Conservation (phyloP, 371 early-diverging fungal species). For the Catenaria anguillulae region DNA sequence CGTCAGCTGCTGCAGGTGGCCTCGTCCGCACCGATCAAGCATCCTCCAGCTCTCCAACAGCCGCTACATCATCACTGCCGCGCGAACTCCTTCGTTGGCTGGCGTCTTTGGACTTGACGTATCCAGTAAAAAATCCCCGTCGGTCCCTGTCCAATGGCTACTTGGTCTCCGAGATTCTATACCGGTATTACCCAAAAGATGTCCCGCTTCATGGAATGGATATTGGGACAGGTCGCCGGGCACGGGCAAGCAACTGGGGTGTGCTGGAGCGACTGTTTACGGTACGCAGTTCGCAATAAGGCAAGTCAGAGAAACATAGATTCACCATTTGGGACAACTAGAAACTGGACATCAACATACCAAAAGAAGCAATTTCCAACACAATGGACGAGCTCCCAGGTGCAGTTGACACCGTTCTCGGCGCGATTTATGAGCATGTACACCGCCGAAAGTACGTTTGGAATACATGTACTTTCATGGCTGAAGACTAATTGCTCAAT, state of each 20-base stretch:
- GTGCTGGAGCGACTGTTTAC: neutral
- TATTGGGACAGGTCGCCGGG: neutral
- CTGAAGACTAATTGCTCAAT: no score
- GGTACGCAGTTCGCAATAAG: no score
- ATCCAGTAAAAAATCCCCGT: slow-evolving; percentile 1
- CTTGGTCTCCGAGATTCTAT: slow-evolving; percentile 1
- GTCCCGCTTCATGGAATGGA: slow-evolving; percentile 4
- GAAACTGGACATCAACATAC: no score
- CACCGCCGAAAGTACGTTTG: neutral
- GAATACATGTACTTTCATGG: neutral
- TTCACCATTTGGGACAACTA: no score
- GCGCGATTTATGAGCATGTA: neutral
- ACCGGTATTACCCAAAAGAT: neutral
- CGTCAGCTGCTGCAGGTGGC: no score
- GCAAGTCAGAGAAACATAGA: no score
- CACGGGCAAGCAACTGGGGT: neutral
- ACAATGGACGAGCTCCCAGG: slow-evolving; percentile 1
- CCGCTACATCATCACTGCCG: neutral
- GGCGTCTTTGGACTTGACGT: neutral
- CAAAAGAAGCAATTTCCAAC: neutral
- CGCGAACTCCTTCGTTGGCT: slow-evolving; percentile 4
- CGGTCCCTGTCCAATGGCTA: slow-evolving; percentile 5
- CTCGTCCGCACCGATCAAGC: no score
- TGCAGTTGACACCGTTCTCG: neutral
- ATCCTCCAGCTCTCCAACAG: no score